Base-by-base conservation (phyloP, 2,329 filamentous ascomycete species). In the Fusarium pseudoanthophilum region DNA sequence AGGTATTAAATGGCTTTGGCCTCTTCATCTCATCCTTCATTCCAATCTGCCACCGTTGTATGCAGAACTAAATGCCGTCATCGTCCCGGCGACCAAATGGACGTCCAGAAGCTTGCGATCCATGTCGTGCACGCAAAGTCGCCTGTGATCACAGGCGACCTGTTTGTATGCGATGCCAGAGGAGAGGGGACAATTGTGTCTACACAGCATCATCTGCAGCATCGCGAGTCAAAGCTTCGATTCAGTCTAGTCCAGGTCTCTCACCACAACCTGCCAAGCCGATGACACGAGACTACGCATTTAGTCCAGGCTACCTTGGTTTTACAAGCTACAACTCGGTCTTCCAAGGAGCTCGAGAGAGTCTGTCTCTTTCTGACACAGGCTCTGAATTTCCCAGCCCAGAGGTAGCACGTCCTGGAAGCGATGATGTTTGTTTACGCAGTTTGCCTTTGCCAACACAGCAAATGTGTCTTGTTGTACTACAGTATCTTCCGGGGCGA, bases 271-370 rank as follows among this genome's bases (percentile, higher is more conserved):
- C 49, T 11, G 28, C 21, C 18, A 71, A 56, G 21, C 49, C 45
- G 14, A 67, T 67, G 46, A 46, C 62, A 20, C 66, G 62, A 48
- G 68, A 58, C 40, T 69, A 77, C n/a, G 60, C 78, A 9, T 67
- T 71, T 14, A 67, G 58, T 7, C 59, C 75, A 4, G 85, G 84
- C 7, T 85, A 85, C 72, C 79, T 86, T n/a, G 84, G 84, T 39
- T 83, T 81, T 65, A 85, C 83, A 10, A 85, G 83, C 65, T 84
- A 83, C 67, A 82, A 78, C 40, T 78, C 79, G 18, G 82, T 84
- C 24, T 83, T 83, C 32, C 81, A 83, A 36, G 84, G 85, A 61
- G 83, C 84, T 4, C 78, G 82, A 34, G 81, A 80, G 40, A 84
- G 80, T 34, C 73, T 85, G 4, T 82, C 80, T 24, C 75, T 80